A percentile compares a stretch with the other conserved stretches of the same genome.
phyloP scores from a whole-genome alignment of 495 filamentous ascomycete species.

The Hypomontagnella submonticulosa region DNA sequence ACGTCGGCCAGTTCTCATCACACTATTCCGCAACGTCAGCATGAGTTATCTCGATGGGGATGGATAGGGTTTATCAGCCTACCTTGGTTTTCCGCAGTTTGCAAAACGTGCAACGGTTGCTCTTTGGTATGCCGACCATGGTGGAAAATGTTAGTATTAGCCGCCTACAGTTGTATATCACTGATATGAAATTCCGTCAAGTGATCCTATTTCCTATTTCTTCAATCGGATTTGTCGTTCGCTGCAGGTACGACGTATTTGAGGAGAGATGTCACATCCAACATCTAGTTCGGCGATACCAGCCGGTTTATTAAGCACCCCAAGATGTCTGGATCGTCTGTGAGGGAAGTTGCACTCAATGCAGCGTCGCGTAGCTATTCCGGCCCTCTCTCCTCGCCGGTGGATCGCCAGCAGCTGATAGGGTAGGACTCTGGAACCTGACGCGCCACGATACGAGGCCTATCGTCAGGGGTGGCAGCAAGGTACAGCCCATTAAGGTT shows the following conservation, averaged over 20 bases:
- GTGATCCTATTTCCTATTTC: not conserved
- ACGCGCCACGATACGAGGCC: constrained; percentile 33
- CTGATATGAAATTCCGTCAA: constrained; percentile 12
- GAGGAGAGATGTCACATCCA: constrained; percentile 22
- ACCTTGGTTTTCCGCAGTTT: constrained; percentile 47
- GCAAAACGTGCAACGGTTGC: constrained; percentile 47
- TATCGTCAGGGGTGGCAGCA: constrained; percentile 18
- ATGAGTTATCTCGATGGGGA: constrained; percentile 1
- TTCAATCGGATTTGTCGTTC: constrained; percentile 6
- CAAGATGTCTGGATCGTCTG: constrained; percentile 15
- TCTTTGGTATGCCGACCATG: constrained; percentile 49
- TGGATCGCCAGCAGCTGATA: constrained; percentile 4
- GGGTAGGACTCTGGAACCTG: constrained; percentile 13
- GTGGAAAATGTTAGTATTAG: not conserved
- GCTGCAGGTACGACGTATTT: constrained; percentile 24
- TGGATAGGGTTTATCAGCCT: constrained; percentile 1
- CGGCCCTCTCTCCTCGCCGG: not conserved
- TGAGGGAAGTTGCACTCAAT: constrained; percentile 8
- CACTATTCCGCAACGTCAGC: constrained; percentile 44
- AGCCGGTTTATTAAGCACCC: constrained; percentile 33
- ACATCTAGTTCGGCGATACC: constrained; percentile 8
- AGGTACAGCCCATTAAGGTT: constrained; percentile 34
- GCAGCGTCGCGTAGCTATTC: constrained; percentile 26
- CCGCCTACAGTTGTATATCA: constrained; percentile 1
- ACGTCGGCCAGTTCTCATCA: constrained; percentile 56